These are phyloP conservation scores for Ampelocalamus luodianensis DNA, from an alignment of 176 grass and related monocot species.

Conservation along the genomic window DNA sequence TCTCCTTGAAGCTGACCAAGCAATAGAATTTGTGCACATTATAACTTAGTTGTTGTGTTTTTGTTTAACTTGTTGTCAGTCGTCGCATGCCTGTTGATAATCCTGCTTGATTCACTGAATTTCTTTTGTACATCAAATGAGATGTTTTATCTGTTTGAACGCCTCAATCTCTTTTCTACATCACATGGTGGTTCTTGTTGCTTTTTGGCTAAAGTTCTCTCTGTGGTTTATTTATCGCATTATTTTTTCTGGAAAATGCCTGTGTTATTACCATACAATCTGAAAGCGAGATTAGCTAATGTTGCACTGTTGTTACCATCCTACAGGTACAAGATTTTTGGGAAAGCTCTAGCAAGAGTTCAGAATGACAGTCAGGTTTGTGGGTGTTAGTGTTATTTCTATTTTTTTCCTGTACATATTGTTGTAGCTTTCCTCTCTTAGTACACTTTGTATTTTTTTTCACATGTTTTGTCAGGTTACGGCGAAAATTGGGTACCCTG, in stretches of 20 bases:
- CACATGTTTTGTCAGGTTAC: slow-evolving; percentile 57
- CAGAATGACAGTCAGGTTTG: slow-evolving; percentile 83
- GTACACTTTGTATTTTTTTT: slow-evolving; percentile 22
- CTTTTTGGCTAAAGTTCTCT: slow-evolving; percentile 4
- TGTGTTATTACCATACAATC: slow-evolving; percentile 21
- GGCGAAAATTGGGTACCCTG: slow-evolving; percentile 78
- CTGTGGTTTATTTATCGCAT: not conserved
- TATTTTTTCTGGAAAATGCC: not conserved
- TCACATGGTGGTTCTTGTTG: slow-evolving; percentile 16
- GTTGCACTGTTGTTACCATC: slow-evolving; percentile 27
- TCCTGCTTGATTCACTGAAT: not conserved
- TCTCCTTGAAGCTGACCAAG: slow-evolving; percentile 29
- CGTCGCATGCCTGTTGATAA: slow-evolving; percentile 4
- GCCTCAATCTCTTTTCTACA: slow-evolving; percentile 10
- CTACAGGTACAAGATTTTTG: slow-evolving; percentile 91
- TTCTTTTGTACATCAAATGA: not conserved
- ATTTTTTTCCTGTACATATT: not conserved
- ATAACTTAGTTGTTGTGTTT: slow-evolving; percentile 1
- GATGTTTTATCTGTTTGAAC: slow-evolving; percentile 27
- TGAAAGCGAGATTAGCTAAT: slow-evolving; percentile 22
- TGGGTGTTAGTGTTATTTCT: not conserved
- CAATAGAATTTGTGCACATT: not conserved
- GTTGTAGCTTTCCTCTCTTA: slow-evolving; percentile 34
- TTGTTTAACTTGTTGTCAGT: not conserved
- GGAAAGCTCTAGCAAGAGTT: slow-evolving; percentile 88